Evolutionary conservation across 1,139 yeast genomes (phyloP).

Genomic region (Lipomyces yarrowii): DNA sequence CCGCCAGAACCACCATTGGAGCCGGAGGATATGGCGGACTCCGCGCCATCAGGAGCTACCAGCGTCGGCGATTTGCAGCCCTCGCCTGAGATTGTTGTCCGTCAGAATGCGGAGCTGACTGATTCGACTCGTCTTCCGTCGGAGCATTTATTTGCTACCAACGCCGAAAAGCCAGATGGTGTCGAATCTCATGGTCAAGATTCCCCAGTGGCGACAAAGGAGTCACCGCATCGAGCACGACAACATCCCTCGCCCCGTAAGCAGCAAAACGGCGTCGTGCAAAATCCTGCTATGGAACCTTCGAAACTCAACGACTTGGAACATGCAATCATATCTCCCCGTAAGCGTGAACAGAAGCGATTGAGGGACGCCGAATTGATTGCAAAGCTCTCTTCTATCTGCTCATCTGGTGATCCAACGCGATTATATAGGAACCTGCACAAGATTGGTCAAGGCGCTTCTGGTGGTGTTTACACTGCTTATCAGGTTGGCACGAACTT

Average conservation of each 20-base stretch:
- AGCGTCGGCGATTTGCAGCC: conserved; percentile 19
- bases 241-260: conserved; percentile 14
- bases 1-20: conserved; percentile 26
- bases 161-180: conserved; percentile 24
- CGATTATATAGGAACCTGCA: conserved; percentile 64
- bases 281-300: not conserved
- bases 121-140: not conserved
- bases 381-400: conserved; percentile 70
- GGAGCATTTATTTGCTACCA: not conserved
- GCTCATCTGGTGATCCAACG: conserved; percentile 88
- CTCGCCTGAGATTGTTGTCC: conserved; percentile 16
- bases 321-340: conserved; percentile 39
- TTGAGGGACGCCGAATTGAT: conserved; percentile 69
- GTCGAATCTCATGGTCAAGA: not conserved
- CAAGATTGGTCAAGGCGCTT: conserved; percentile 97
- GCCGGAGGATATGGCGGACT: not conserved
- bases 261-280: conserved; percentile 16
- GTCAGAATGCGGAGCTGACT: conserved; percentile 23
- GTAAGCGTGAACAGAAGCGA: conserved; percentile 75
- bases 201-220: not conserved
- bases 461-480: conserved; percentile 96
- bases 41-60: not conserved
- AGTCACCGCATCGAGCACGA: conserved; percentile 11
- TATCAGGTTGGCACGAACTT: conserved; percentile 59
- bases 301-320: conserved; percentile 13